Base-by-base conservation (phyloP, 805 yeast species). In the Sungouiella thailandica region DNA sequence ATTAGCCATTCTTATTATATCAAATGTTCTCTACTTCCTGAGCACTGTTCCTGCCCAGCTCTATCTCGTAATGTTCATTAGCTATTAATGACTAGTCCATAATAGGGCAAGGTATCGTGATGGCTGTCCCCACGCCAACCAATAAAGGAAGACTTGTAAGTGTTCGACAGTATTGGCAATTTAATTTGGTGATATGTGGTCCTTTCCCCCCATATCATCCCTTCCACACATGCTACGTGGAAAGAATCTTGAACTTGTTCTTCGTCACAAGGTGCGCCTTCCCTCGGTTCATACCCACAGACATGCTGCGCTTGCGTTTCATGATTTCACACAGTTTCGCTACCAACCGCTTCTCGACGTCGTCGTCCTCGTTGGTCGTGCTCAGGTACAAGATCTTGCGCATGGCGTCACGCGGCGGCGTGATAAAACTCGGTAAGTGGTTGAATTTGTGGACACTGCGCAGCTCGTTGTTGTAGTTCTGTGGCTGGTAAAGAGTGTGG, bases 271-370 rank as follows among this genome's bases (percentile, higher is more conserved):
- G 52, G 23, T 47, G 48, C 31, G 51, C 46, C 43, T 64, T 65
- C 28, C 60, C 48, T 23, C 54, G 59, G 43, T 65, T 65, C 27
- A 55, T 60, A 2, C 70, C 70, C 17, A 62, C 64, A 15, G 69
- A 63, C 44, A 57, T 44, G 16, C 67, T 55, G 31, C 70, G 50
- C 34, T 51, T 55, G 35, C 55, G 60, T 33, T 46, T 52, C 37
- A 28, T 41, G 25, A 35, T 33, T 28, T 44, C 41, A 12, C 43
- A 38, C 44, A 50, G 57, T 23, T 44, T 44, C 14, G 47, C 44
- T 7, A 55, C 35, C 25, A 46, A 43, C 14, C 43, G 37, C 13
- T 33, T 29, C 36, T 49, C 56, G 16, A 49, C 24, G 17, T 52
- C 55, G 37, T 48, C 55, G n/a, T 37, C 37, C 11, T 44, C 49